Percentiles rank a stretch among this genome's conserved stretches.
phyloP scores from a whole-genome alignment of 768 basidiomycete species.

The Calvatia gigantea region DNA sequence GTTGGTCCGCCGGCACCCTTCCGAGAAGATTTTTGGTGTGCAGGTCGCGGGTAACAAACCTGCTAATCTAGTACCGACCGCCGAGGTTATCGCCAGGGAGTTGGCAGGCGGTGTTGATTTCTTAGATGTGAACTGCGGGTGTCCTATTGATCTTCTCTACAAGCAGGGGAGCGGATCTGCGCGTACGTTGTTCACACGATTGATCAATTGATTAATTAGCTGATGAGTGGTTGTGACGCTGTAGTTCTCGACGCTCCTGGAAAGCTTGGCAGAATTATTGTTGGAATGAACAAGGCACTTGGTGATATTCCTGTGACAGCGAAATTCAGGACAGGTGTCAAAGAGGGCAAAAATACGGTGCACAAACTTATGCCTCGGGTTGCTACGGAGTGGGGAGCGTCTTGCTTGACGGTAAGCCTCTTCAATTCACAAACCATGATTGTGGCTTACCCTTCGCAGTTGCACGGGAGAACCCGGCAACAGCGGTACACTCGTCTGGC shows the following conservation, averaged over 20 bases:
- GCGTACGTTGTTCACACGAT: slow-evolving; percentile 43
- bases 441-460: slow-evolving; percentile 38
- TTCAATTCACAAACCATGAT: not conserved
- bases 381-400: slow-evolving; percentile 43
- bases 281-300: slow-evolving; percentile 88
- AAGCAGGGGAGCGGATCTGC: slow-evolving; percentile 88
- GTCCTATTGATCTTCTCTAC: slow-evolving; percentile 96
- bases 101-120: slow-evolving; percentile 73
- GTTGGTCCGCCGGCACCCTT: slow-evolving; percentile 82
- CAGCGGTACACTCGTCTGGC: slow-evolving; percentile 91
- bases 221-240: not conserved
- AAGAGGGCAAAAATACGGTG: slow-evolving; percentile 79
- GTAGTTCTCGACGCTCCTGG: slow-evolving; percentile 80
- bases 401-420: slow-evolving; percentile 40
- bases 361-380: slow-evolving; percentile 91
- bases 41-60: slow-evolving; percentile 93
- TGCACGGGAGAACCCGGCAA: slow-evolving; percentile 95
- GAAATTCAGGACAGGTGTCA: slow-evolving; percentile 91
- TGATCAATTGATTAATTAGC: slow-evolving; percentile 4
- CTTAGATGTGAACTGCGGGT: slow-evolving; percentile 94
- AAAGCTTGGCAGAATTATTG: slow-evolving; percentile 80
- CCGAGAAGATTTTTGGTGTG: slow-evolving; percentile 84
- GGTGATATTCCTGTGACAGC: slow-evolving; percentile 91
- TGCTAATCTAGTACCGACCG: slow-evolving; percentile 68
- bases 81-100: slow-evolving; percentile 76